phyloP scores from a whole-genome alignment of 78 protist species.

The Creolimax fragrantissima region DNA sequence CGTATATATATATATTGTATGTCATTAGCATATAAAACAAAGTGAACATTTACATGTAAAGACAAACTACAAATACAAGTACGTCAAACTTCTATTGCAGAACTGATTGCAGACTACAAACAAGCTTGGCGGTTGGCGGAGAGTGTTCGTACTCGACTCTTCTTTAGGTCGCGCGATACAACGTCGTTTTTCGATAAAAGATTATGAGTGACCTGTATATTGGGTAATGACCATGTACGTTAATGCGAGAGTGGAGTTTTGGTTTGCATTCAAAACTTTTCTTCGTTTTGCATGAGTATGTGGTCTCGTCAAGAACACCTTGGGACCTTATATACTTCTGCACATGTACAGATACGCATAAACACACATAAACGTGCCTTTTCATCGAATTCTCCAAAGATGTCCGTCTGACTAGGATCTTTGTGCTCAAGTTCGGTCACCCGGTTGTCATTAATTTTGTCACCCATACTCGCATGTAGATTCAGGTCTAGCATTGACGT shows the following conservation, averaged over 20 bases:
- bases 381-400: background rate
- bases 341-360: background rate
- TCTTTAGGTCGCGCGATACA: background rate
- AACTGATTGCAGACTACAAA: too few relatives aligned
- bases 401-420: background rate
- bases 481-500: background rate
- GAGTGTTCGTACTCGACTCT: background rate
- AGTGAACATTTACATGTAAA: background rate
- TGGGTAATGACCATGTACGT: background rate
- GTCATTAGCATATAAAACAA: background rate
- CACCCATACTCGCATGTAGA: background rate
- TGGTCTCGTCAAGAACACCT: background rate
- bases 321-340: background rate
- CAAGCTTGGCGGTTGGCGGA: background rate
- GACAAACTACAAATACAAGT: too few relatives aligned
- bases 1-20: background rate
- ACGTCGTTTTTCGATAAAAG: background rate
- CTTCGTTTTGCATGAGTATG: background rate
- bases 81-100: too few relatives aligned
- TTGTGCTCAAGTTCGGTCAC: background rate
- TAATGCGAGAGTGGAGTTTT: background rate
- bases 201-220: background rate
- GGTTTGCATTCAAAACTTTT: background rate
- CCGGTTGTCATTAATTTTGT: background rate
- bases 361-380: background rate